Percentiles rank a stretch among this genome's conserved stretches.
Conservation (phyloP, 805 yeast species). For the Jamesozyma gamospora region DNA sequence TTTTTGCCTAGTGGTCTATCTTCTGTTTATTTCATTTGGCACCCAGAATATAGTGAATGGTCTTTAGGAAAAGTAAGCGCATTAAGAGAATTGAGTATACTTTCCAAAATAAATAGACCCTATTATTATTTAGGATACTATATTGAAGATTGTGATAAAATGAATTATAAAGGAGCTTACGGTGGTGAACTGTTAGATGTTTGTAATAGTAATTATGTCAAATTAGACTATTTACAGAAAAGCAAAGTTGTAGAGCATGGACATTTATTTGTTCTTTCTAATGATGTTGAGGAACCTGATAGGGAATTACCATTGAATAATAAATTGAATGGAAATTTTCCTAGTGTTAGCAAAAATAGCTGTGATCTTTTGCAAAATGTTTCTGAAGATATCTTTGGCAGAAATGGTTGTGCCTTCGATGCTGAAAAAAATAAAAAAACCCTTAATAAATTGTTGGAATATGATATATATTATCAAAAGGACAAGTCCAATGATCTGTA, state of each 20-base stretch:
- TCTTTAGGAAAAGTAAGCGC: slow-evolving; percentile 75
- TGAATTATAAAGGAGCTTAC: slow-evolving; percentile 71
- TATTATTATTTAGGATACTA: slow-evolving; percentile 76
- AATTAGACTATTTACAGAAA: slow-evolving; percentile 11
- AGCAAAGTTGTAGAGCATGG: slow-evolving; percentile 17
- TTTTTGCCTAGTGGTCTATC: slow-evolving; percentile 67
- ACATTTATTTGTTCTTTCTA: slow-evolving; percentile 16
- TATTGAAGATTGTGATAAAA: slow-evolving; percentile 68
- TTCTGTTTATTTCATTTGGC: slow-evolving; percentile 82
- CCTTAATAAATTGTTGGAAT: background rate
- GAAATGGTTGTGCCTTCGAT: slow-evolving; percentile 22
- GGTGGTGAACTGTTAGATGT: slow-evolving; percentile 66
- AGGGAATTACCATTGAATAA: slow-evolving; percentile 4
- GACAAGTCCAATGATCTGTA: background rate
- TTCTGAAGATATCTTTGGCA: slow-evolving; percentile 35
- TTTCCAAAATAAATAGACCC: slow-evolving; percentile 32
- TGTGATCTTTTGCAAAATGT: slow-evolving; percentile 10
- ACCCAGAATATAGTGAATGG: slow-evolving; percentile 60
- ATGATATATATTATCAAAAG: slow-evolving; percentile 13
- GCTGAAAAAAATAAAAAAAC: background rate
- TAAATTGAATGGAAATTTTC: slow-evolving; percentile 1
- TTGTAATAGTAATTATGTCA: slow-evolving; percentile 35
- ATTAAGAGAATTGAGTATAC: slow-evolving; percentile 53
- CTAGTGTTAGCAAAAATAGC: background rate
- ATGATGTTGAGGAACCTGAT: background rate